phyloP scores from a whole-genome alignment of 177 flowering plant species.

The Vitis hybrid region DNA sequence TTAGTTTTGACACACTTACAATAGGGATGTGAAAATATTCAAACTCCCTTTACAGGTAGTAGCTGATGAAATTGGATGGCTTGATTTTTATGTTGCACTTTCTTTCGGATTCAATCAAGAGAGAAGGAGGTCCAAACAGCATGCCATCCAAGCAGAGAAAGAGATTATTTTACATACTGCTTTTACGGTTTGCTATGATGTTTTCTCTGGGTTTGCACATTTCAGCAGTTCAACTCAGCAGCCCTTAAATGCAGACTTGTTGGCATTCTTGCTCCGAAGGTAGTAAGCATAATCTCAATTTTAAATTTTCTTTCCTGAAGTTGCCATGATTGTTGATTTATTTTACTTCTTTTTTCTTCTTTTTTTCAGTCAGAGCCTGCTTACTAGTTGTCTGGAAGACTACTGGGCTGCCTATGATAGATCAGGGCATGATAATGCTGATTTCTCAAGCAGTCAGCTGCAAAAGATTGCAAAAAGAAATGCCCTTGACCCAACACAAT shows the following conservation, averaged over 20 bases:
- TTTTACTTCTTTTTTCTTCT: neutral
- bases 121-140: conserved; percentile 43
- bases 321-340: neutral
- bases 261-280: conserved; percentile 53
- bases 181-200: conserved; percentile 40
- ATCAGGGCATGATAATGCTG: conserved; percentile 39
- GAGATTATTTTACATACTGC: conserved; percentile 55
- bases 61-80: conserved; percentile 67
- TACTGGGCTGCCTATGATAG: conserved; percentile 62
- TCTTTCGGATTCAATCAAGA: conserved; percentile 23
- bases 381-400: conserved; percentile 53
- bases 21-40: neutral
- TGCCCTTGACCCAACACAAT: conserved; percentile 11
- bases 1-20: neutral
- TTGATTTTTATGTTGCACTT: conserved; percentile 46
- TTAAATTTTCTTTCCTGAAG: neutral
- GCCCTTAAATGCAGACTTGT: conserved; percentile 37
- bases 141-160: conserved; percentile 57
- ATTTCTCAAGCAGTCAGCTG: conserved; percentile 33
- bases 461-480: conserved; percentile 26
- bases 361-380: conserved; percentile 50
- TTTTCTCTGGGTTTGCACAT: too few species aligned
- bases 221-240: conserved; percentile 46
- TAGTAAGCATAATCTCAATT: conserved; percentile 11
- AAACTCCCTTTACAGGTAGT: conserved; percentile 41